These are phyloP conservation scores for Lagenaria siceraria DNA, from an alignment of 306 rosid genomes.

Conservation along the genomic window DNA sequence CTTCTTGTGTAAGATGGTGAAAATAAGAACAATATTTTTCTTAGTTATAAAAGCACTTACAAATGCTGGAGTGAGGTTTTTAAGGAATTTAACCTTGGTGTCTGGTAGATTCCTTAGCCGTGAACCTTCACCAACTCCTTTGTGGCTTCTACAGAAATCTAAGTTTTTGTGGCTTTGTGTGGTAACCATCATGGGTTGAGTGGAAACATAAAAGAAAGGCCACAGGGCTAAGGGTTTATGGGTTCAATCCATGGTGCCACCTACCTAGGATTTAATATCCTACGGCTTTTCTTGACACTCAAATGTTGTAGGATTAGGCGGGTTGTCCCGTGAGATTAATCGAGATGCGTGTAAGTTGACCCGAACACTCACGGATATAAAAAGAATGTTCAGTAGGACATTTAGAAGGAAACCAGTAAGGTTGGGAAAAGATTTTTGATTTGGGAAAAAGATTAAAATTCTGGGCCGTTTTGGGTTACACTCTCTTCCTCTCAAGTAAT, in stretches of 20 bases:
- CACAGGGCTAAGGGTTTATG: too few relatives aligned
- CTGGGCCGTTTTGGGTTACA: neutral
- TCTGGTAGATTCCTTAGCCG: neutral
- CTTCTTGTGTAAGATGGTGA: neutral
- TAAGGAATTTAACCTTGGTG: neutral
- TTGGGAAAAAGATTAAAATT: neutral
- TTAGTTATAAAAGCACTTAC: neutral
- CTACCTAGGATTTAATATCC: too few relatives aligned
- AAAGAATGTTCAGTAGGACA: neutral
- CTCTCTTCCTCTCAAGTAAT: neutral
- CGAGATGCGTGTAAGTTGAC: too few relatives aligned
- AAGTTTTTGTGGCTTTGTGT: neutral
- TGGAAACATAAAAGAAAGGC: too few relatives aligned
- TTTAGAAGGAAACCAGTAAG: neutral
- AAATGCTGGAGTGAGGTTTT: neutral
- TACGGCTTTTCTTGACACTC: too few relatives aligned
- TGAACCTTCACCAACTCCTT: neutral
- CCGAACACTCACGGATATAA: too few relatives aligned
- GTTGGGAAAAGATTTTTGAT: neutral
- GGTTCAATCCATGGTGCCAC: too few relatives aligned
- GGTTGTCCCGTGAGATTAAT: too few relatives aligned
- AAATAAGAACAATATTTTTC: neutral
- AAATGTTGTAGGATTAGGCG: too few relatives aligned
- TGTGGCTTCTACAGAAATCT: neutral
- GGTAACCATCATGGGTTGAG: too few relatives aligned